These are phyloP conservation scores for Vitis rupestris DNA, from an alignment of 164 flowering plant species.

Conservation along the genomic window DNA sequence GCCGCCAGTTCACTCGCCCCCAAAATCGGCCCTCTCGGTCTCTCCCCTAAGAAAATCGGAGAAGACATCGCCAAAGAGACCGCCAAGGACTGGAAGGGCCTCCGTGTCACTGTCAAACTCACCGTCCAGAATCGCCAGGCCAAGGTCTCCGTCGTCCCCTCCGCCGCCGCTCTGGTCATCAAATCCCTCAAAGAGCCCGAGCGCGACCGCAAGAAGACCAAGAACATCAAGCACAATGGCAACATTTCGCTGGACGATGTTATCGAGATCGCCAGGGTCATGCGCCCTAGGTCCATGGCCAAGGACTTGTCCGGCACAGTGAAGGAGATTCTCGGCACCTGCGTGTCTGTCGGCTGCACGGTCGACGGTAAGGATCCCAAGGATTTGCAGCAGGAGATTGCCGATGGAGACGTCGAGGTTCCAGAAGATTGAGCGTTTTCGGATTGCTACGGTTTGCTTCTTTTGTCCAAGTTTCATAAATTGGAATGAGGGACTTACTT, in stretches of 20 bases:
- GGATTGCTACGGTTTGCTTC: neutral
- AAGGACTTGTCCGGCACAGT: conserved; percentile 29
- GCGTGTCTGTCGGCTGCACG: conserved; percentile 33
- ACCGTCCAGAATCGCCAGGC: conserved; percentile 25
- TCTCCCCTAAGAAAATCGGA: conserved; percentile 26
- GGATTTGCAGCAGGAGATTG: conserved; percentile 35
- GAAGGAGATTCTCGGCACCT: conserved; percentile 33
- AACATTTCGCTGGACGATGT: conserved; percentile 24
- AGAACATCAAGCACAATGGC: conserved; percentile 5
- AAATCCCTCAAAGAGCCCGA: conserved; percentile 25
- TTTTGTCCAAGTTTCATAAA: too few species aligned
- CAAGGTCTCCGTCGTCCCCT: conserved; percentile 22
- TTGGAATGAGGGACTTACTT: too few species aligned
- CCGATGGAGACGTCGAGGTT: conserved; percentile 22
- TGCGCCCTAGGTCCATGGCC: conserved; percentile 34
- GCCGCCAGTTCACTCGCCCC: conserved; percentile 32
- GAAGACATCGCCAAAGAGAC: conserved; percentile 28
- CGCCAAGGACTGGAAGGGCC: conserved; percentile 30
- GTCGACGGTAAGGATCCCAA: conserved; percentile 35
- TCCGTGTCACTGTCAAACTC: conserved; percentile 23
- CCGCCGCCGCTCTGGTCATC: conserved; percentile 24
- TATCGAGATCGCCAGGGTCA: conserved; percentile 24
- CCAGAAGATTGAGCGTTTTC: conserved; percentile 12
- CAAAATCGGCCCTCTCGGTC: conserved; percentile 23
- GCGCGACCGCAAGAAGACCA: conserved; percentile 24